Base-by-base conservation (phyloP, 495 filamentous ascomycete genomes). In the Penicillium herquei region DNA sequence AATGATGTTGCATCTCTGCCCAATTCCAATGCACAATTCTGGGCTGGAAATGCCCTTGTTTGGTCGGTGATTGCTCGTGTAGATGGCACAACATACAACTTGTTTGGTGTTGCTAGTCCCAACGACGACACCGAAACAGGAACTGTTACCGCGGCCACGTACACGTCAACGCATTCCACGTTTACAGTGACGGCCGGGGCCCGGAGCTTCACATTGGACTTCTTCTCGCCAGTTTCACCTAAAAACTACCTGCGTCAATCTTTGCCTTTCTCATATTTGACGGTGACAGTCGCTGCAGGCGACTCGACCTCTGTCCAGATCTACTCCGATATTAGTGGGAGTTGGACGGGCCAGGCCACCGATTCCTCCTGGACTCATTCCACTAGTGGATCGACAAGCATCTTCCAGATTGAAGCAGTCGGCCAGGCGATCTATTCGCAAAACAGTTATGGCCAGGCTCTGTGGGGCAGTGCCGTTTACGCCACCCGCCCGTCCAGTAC, bases 161-260 rank as follows among this genome's bases (percentile, higher is more conserved):
- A 72, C 51, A 78, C 73, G 16, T 68, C 73, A 1, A 77, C 74
- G 0, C 76, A 72, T 51, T 72, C 64, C 39, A 68, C 58, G 6
- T 73, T 78, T 55, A 67, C 62, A 3, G 54, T 78, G 7, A 60
- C 62, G 17, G 75, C 72, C 0, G 75, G 74, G 0, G 53, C 54
- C 7, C 61, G 66, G 11, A 65, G 44, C 1, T 69, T 78, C 50
- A 67, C 58, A 0, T 61, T 78, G 7, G 75, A 78, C 13, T 93
- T 93, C 70, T 78, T 92, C 50, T 92, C 89, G 18, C 90, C 90
- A 1, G 84, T 95, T 6, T 93, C 89, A 1, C 87, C 89, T 6
- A 84, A 85, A 1, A 91, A 89, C 41, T 89, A 87, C 12, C 68
- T 91, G 40, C 81, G 88, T 51, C 91, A 94, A 70, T 84, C 87